Conservation (phyloP, 768 basidiomycete species). For the Boletus rex-veris region DNA sequence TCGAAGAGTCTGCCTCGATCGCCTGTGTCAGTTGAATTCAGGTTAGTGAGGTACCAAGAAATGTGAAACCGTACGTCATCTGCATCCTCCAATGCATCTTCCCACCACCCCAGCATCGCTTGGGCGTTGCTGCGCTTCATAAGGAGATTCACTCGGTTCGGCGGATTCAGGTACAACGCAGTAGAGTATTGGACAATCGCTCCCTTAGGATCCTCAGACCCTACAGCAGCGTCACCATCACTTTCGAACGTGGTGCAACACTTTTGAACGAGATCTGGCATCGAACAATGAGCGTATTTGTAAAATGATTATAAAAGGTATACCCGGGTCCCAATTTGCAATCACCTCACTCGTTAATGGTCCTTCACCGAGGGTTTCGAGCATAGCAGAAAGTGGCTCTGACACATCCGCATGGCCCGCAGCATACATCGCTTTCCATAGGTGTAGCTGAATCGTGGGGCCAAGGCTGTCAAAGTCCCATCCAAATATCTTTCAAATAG, state of each 20-base stretch:
- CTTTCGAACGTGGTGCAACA: neutral
- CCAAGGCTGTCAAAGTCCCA: slow-evolving; percentile 14
- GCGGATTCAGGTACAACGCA: no score
- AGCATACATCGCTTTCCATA: neutral
- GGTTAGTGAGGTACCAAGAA: rapidly evolving
- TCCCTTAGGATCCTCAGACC: neutral
- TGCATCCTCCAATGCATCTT: slow-evolving; percentile 10
- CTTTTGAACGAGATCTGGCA: neutral
- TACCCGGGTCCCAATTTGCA: no score
- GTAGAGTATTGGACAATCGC: neutral
- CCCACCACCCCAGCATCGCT: neutral
- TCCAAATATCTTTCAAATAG: slow-evolving; percentile 3
- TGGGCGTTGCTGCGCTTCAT: slow-evolving; percentile 5
- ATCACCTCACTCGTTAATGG: no score
- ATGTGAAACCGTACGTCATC: slow-evolving; percentile 1
- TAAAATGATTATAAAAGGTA: no score
- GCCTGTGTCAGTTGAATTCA: neutral
- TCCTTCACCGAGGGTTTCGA: no score
- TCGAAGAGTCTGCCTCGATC: neutral
- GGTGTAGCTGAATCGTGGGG: no score
- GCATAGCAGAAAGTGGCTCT: no score
- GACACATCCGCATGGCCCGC: no score
- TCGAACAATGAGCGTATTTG: no score
- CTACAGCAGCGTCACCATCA: neutral
- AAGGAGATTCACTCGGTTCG: neutral